Evolutionary conservation across 2,329 filamentous ascomycete genomes (phyloP).

Genomic region (Nemania diffusa): DNA sequence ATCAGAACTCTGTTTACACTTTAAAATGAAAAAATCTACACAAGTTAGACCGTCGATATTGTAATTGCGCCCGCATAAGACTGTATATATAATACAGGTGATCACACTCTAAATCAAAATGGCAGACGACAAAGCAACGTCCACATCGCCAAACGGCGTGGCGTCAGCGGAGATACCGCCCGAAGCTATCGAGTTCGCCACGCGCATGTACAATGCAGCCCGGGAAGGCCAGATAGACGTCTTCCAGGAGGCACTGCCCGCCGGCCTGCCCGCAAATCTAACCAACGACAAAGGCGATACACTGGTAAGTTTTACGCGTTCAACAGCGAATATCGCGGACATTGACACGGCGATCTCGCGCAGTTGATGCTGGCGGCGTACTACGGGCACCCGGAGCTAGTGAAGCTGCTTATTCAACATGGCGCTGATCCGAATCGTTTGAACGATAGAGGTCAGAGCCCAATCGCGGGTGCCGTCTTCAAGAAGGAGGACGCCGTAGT

Average conservation of each 20-base stretch:
- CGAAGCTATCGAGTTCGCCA: slow-evolving; percentile 73
- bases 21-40: background rate
- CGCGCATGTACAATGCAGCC: slow-evolving; percentile 74
- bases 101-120: slow-evolving; percentile 30
- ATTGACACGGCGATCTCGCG: background rate
- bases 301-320: slow-evolving; percentile 58
- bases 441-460: slow-evolving; percentile 75
- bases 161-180: slow-evolving; percentile 60
- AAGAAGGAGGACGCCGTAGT: slow-evolving; percentile 75
- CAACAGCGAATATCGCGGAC: background rate
- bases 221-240: slow-evolving; percentile 66
- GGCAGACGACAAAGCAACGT: slow-evolving; percentile 28
- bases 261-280: slow-evolving; percentile 74
- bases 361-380: slow-evolving; percentile 79
- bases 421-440: slow-evolving; percentile 74
- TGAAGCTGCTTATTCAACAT: slow-evolving; percentile 67
- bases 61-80: background rate
- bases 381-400: slow-evolving; percentile 71
- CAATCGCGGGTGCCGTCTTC: slow-evolving; percentile 77
- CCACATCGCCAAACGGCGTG: slow-evolving; percentile 11
- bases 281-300: slow-evolving; percentile 79
- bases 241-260: slow-evolving; percentile 71
- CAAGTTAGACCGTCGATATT: background rate
- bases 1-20: slow-evolving; percentile 10
- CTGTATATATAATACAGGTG: background rate